Percentiles rank a stretch among this genome's conserved stretches.
phyloP scores from a whole-genome alignment of 106 monocot species.

The Platanthera guangdongensis region DNA sequence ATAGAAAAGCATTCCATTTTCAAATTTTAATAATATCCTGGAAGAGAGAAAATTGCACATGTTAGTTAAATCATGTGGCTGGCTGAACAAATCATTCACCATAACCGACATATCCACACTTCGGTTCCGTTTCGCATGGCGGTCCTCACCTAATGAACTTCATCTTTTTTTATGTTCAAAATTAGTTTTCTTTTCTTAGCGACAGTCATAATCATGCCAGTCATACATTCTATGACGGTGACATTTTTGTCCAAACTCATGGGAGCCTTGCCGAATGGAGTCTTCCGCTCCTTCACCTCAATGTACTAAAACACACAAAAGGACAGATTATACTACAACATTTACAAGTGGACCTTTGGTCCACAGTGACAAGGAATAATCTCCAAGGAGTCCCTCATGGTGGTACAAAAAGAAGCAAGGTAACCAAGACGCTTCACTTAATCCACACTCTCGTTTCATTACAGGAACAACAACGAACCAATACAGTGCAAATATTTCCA shows the following conservation, averaged over 20 bases:
- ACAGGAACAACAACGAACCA: too few species aligned
- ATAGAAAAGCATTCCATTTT: neutral
- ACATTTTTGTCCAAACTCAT: too few species aligned
- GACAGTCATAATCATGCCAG: too few species aligned
- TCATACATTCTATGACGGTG: too few species aligned
- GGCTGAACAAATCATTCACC: neutral
- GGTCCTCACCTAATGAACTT: too few species aligned
- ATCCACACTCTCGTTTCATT: neutral
- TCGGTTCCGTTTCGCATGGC: neutral
- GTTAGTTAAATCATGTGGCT: neutral
- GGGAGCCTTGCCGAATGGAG: too few species aligned
- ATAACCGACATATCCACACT: neutral
- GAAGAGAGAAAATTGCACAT: neutral
- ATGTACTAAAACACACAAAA: neutral
- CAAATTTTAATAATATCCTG: neutral
- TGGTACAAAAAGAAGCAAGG: neutral
- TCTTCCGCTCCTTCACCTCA: too few species aligned
- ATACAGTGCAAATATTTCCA: too few species aligned
- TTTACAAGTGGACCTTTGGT: neutral
- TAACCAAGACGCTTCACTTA: neutral
- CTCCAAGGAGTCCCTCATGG: neutral
- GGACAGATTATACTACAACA: neutral
- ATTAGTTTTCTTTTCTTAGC: too few species aligned
- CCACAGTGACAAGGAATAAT: neutral
- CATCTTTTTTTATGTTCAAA: too few species aligned